Evolutionary conservation across 768 basidiomycete species (phyloP).

Genomic region (Termitomyces sp.): DNA sequence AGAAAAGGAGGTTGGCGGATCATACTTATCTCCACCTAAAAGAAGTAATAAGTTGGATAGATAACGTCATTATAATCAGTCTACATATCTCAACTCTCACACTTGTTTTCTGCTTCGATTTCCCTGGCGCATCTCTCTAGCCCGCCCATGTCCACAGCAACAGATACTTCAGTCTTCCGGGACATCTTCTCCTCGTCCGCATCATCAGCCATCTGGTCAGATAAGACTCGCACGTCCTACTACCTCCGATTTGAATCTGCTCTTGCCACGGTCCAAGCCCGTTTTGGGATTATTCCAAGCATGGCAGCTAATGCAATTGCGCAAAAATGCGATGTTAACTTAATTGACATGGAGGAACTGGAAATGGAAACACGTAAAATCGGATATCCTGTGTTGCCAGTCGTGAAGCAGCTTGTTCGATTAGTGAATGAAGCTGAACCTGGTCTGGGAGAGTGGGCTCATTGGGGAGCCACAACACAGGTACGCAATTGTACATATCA

Average conservation of each 20-base stretch:
- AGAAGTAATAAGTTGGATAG: background rate
- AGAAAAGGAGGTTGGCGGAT: background rate
- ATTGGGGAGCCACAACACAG: conserved; percentile 46
- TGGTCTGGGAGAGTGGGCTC: conserved; percentile 40
- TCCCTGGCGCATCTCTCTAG: background rate
- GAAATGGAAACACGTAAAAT: conserved; percentile 34
- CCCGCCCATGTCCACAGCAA: conserved; percentile 23
- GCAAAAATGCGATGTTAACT: conserved; percentile 27
- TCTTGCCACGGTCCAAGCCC: conserved; percentile 32
- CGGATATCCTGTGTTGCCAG: conserved; percentile 38
- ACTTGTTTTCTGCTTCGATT: background rate
- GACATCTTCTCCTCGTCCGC: conserved; percentile 34
- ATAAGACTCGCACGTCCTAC: conserved; percentile 25
- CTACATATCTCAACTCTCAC: background rate
- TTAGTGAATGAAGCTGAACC: conserved; percentile 24
- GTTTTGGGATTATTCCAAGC: conserved; percentile 31
- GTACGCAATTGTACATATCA: conserved; percentile 14
- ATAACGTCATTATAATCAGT: background rate
- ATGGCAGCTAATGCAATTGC: conserved; percentile 30
- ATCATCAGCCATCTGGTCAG: conserved; percentile 35
- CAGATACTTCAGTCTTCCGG: conserved; percentile 31
- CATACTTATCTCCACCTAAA: background rate
- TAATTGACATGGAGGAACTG: conserved; percentile 33
- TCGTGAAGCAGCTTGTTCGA: conserved; percentile 38
- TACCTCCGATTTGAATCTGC: conserved; percentile 27